Base-by-base conservation (phyloP, 1,284 basidiomycete species). In the Puccinia novopanici region DNA sequence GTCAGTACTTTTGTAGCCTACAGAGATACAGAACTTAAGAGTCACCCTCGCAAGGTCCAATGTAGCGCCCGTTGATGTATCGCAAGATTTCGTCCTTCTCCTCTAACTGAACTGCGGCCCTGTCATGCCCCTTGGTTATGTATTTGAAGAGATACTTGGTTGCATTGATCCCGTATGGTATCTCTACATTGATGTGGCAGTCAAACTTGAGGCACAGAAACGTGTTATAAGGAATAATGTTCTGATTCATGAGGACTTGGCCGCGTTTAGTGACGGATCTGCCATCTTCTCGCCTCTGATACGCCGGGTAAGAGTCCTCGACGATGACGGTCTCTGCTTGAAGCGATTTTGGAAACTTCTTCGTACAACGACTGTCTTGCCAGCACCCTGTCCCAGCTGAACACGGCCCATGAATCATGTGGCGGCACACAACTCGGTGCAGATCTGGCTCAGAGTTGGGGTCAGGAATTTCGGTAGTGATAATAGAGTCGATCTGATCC, bases 131-230 rank as follows among this genome's bases (percentile, higher is more conserved):
- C 34, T 77, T 76, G 15, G 24, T 45, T 0, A 76, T 50, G 27
- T 76, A 67, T 40, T 76, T 76, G 50, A 63, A 76, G 1, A 76
- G 24, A 19, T 76, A 76, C 19, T 65, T 67, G 9, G 61, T 34
- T 1, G 57, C 42, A 10, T 27, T 65, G 9, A 63, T 61, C 12
- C 40, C 42, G 24, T 27, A 15, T 1, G 74, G 55, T n/a, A n/a
- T n/a, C n/a, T n/a, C n/a, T n/a, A n/a, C n/a, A n/a, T n/a, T n/a
- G n/a, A n/a, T n/a, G n/a, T n/a, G n/a, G n/a, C n/a, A n/a, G n/a
- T n/a, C n/a, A n/a, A n/a, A n/a, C n/a, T n/a, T n/a, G n/a, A n/a
- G 3, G 63, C 48, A 52, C 2, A 76, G n/a, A 24, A 65, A 76
- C 24, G 50, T 63, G 22, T 67, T 76, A 22, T 76, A 76, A 19